Evolutionary conservation across 192 early-diverging fungal species (phyloP).

Genomic region (Jimgerdemannia lactiflua): DNA sequence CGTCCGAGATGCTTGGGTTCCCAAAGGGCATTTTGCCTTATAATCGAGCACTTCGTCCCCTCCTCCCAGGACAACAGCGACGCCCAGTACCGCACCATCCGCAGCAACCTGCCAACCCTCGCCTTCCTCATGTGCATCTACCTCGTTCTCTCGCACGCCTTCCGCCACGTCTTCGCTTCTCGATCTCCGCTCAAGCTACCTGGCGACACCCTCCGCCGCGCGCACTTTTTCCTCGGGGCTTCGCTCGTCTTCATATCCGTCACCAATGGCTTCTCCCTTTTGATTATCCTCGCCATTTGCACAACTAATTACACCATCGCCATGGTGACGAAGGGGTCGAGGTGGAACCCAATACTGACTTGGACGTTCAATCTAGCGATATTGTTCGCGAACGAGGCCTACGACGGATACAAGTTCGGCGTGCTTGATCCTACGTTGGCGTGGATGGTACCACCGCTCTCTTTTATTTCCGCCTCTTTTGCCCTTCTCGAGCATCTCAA

Average conservation of each 20-base stretch:
- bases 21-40: not conserved
- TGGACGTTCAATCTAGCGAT: slow-evolving; percentile 84
- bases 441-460: not conserved
- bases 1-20: not conserved
- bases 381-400: slow-evolving; percentile 78
- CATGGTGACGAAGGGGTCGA: slow-evolving; percentile 41
- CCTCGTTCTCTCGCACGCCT: slow-evolving; percentile 45
- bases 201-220: slow-evolving; percentile 27
- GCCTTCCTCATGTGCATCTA: slow-evolving; percentile 41
- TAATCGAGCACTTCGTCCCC: not conserved
- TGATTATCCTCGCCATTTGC: slow-evolving; percentile 73
- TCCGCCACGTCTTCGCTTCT: slow-evolving; percentile 24
- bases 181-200: slow-evolving; percentile 28
- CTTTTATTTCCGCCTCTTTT: not conserved
- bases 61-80: slow-evolving; percentile 67
- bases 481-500: too few species aligned
- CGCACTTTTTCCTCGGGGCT: slow-evolving; percentile 57
- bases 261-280: slow-evolving; percentile 68
- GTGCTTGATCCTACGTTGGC: slow-evolving; percentile 7
- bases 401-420: slow-evolving; percentile 69
- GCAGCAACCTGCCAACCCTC: slow-evolving; percentile 60
- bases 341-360: slow-evolving; percentile 58
- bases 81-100: slow-evolving; percentile 63
- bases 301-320: slow-evolving; percentile 67
- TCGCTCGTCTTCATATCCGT: slow-evolving; percentile 59